Evolutionary conservation across 148 eudicot species (phyloP), one percentile per base, ranked within the genome.

Genomic region (Vaccinium corymbosum): DNA sequence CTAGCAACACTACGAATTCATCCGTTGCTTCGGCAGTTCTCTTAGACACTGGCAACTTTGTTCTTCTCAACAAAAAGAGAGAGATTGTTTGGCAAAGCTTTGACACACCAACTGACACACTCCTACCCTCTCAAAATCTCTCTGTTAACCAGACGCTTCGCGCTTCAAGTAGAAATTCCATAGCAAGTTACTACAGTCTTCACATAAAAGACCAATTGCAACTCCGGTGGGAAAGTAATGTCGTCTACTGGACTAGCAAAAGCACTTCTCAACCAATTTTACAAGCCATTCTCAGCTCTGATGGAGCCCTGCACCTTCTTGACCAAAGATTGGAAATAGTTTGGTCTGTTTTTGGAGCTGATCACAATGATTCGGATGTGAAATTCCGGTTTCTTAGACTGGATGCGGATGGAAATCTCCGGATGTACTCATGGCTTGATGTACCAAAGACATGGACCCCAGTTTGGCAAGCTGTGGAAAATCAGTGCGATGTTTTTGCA

Each of bases 21-120:
- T 87, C 91, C 50, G 93, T 87, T 84, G 84, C 86, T 66, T 91
- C 90, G 20, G 95, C 93, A 17, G 57, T 87, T 53, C 90, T 93
- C 20, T 91, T 74, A 10, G 88, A 93, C 79, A 86, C 82, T 81
- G 95, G 95, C 12, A 93, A 93, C 79, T 56, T 93, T 17, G 91
- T 93, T 59, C 89, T 93, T 46, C 49, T 88, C 79, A 87, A 89
- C 61, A 78, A 20, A 74, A 85, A 88, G 55, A 78, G 84, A 38
- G 89, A 86, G 35, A 42, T 87, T 71, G 88, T 90, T 51, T 93
- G 95, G 95, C 94, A 93, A 86, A 93, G 95, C 83, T 93, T 93
- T 42, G 90, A 88, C 51, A 88, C 84, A 42, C 95, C 95, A 61
- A 87, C 92, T 15, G 92, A 93, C 84, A 91, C 94, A 17, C 91